phyloP scores from a whole-genome alignment of 495 filamentous ascomycete genomes.

The Rhizodiscina lignyota region DNA sequence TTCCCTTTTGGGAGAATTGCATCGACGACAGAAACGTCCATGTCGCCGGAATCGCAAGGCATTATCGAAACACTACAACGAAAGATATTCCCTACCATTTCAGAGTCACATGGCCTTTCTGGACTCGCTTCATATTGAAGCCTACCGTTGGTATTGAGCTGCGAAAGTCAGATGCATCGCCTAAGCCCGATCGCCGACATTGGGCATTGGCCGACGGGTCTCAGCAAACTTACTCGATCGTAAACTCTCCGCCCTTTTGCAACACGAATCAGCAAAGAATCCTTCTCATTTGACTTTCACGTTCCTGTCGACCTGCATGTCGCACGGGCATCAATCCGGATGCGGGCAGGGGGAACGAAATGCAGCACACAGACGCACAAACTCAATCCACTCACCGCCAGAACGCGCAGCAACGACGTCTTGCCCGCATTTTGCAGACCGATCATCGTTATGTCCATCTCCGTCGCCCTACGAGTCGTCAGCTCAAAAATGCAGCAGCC shows the following conservation, averaged over 20 bases:
- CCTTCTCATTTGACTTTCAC: too few relatives aligned
- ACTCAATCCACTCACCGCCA: slow-evolving; percentile 55
- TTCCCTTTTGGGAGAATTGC: too few relatives aligned
- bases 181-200: slow-evolving; percentile 3
- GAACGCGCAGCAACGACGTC: slow-evolving; percentile 80
- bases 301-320: slow-evolving; percentile 6
- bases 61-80: too few relatives aligned
- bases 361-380: background rate
- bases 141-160: slow-evolving; percentile 97
- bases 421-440: slow-evolving; percentile 97
- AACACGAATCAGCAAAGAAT: slow-evolving; percentile 2
- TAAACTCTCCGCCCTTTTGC: slow-evolving; percentile 86
- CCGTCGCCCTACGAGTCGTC: slow-evolving; percentile 58
- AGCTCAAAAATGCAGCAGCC: slow-evolving; percentile 10
- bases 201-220: too few relatives aligned
- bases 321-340: slow-evolving; percentile 8
- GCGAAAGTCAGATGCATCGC: slow-evolving; percentile 24
- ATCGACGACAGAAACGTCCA: too few relatives aligned
- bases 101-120: slow-evolving; percentile 94
- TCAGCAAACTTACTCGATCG: slow-evolving; percentile 70
- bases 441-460: slow-evolving; percentile 99
- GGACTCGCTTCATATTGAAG: slow-evolving; percentile 97
- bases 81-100: slow-evolving; percentile 90
- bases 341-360: background rate
- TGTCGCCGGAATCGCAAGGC: too few relatives aligned